Base-by-base conservation (phyloP, 169 alveolate species). In the Plasmodium coatneyi region DNA sequence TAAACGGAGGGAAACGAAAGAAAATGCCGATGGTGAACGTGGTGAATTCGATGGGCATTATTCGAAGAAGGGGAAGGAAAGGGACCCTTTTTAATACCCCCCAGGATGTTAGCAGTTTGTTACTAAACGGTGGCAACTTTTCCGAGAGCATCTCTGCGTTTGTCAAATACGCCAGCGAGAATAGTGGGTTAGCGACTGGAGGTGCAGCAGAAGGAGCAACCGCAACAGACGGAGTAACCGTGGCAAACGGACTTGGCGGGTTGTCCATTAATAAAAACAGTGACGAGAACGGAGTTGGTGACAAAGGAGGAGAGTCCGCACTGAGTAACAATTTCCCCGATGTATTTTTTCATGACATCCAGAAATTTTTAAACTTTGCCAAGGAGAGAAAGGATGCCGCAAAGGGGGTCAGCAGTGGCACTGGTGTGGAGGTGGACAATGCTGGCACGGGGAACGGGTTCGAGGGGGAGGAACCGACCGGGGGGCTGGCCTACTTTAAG, bases 351-450 rank as follows among this genome's bases (percentile, higher is more conserved):
- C 54, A 86, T 16, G 93, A 86, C n/a, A 86, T 86, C 32, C 86
- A 86, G 74, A 86, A 86, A 10, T 86, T 86, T 32, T 52, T 86
- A 74, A 86, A 74, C 46, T 86, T 86, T 76, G 93, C 84, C 34
- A 86, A 76, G 52, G 80, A 60, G 34, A 83, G 54, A 66, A 28
- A 66, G 16, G 92, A 82, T 28, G 30, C 30, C 19, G n/a, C 54
- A 25, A 30, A 34, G 4, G 39, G 76, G 49, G 54, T 34, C 3
- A 16, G 71, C 30, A 74, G 28, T 12, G 52, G 4, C 1, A 34
- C 49, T 28, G 84, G 60, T 1, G 83, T 46, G 43, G 80, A 3
- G 16, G 54, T n/a, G 5, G 39, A 34, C 46, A 46, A 80, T 9
- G 25, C 0, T n/a, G n/a, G 19, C 5, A 19, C n/a, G 76, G 36